Evolutionary conservation across 805 yeast genomes (phyloP), one percentile per base, ranked within the genome.

Genomic region (Yamadazyma akitaensis): DNA sequence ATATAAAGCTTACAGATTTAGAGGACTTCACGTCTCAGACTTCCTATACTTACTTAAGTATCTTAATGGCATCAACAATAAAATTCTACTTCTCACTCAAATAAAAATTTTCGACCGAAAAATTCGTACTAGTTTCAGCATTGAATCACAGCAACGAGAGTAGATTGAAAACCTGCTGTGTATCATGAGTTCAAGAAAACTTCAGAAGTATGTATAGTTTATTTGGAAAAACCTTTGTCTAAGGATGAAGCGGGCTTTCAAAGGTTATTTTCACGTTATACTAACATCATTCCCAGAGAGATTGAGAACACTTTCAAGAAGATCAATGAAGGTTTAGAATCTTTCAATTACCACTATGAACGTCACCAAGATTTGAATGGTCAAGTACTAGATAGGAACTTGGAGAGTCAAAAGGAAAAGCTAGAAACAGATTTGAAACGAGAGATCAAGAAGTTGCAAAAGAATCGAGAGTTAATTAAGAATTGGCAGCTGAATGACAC

Each of bases 371-470:
- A 46, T 51, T 56, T 58, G 49, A 52, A 54, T 42, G 50, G 53
- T 37, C 61, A 58, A 40, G 65, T 60, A 47, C 52, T 52, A 48
- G 56, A 52, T 17, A 62, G 56, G 12, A 59, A 64, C 50, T 66
- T 66, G 48, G 76, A 72, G 47, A 65, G 72, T 47, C 76, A 72
- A 49, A 67, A 72, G 56, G 73, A 68, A 44, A 72, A 72, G 55
- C 60, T 72, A 39, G 76, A 72, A 48, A 63, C 64, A 31, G 77
- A 72, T 49, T 58, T 72, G 50, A 72, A 72, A 56, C 70, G 72
- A 50, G 77, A 72, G 53, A 72, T 72, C 53, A 72, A 72, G 51
- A 68, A 70, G 50, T 61, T 72, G 42, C 77, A 72, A 50, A 72
- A 71, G 58, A 68, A 67, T 48, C 65, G 77, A 53, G 77, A 72